These are phyloP conservation scores for Vigna unguiculata DNA, from an alignment of 306 rosid genomes.

Conservation along the genomic window DNA sequence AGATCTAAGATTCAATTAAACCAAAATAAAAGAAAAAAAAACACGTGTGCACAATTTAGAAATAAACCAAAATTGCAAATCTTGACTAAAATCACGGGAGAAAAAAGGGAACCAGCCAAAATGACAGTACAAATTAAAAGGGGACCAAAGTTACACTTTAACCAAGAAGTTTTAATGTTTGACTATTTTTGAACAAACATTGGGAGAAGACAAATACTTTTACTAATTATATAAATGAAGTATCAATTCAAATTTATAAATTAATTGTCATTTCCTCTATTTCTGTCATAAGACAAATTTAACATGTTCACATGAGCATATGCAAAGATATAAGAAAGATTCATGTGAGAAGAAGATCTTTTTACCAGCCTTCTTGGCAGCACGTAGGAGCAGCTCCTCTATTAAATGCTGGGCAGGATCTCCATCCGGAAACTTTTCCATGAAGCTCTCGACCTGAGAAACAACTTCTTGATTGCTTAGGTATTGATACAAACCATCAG, in stretches of 20 bases:
- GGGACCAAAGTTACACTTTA: not conserved
- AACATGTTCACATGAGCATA: not conserved
- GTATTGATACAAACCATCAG: constrained; percentile 89
- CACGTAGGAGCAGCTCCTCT: constrained; percentile 93
- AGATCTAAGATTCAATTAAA: too few relatives aligned
- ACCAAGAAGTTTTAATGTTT: not conserved
- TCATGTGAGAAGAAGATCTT: not conserved
- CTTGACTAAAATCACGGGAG: not conserved
- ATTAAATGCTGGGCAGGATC: constrained; percentile 94
- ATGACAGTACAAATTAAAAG: not conserved
- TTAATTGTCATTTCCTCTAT: constrained; percentile 1
- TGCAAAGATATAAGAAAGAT: constrained; percentile 22
- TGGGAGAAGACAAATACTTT: not conserved
- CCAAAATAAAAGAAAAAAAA: too few relatives aligned
- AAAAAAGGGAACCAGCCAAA: not conserved
- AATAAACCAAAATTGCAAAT: not conserved
- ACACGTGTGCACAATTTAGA: not conserved
- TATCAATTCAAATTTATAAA: not conserved
- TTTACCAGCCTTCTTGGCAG: constrained; percentile 89
- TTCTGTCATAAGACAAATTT: constrained; percentile 4
- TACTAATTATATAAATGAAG: not conserved
- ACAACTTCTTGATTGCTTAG: constrained; percentile 90
- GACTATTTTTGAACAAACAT: not conserved
- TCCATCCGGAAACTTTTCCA: constrained; percentile 94
- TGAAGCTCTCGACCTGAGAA: constrained; percentile 77